Base-by-base conservation (phyloP, 169 alveolate species). In the Amoebophrya sp. region DNA sequence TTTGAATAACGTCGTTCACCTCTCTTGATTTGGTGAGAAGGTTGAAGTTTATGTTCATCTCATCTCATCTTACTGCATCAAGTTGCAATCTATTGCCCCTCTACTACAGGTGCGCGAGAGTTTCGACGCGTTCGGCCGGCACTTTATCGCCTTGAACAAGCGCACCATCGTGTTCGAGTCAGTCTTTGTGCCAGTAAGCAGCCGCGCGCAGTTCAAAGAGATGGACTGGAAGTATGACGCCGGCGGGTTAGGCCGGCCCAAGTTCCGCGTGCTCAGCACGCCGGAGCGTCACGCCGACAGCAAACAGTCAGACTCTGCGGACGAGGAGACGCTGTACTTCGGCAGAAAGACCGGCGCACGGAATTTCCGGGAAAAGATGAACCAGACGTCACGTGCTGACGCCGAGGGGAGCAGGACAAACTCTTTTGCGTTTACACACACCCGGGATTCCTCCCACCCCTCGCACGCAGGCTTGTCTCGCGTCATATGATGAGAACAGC, bases 91-190 rank as follows among this genome's bases (percentile, higher is more conserved):
- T 41, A 2, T 41, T 41, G n/a, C n/a, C n/a, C n/a, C n/a, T n/a
- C n/a, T n/a, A n/a, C n/a, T 12, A 41, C 12, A 41, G 23, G 54
- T 66, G 0, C 83, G 83, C 38, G 18, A 3, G 2, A 7, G 32
- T 1, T 66, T 66, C 83, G 83, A 66, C 12, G 35, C 38, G 39
- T 66, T 66, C 18, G 29, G 12, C 35, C 12, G 32, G 39, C 83
- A 66, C 18, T 66, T 66, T n/a, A 66, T 66, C 83, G 83, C 83
- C 2, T n/a, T 66, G 83, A 66, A 66, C 35, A 66, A 66, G 83
- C 83, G 83, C 35, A n/a, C 83, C 12, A 25, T 66, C 32, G 39
- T 66, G 35, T 66, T 66, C 83, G 83, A 66, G 83, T 1, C 1
- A 2, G 83, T 25, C 35, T 66, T 66, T n/a, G 0, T 0, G 7